Base-by-base conservation (phyloP, 108 stramenopile species). In the Nitzschia inconspicua region DNA sequence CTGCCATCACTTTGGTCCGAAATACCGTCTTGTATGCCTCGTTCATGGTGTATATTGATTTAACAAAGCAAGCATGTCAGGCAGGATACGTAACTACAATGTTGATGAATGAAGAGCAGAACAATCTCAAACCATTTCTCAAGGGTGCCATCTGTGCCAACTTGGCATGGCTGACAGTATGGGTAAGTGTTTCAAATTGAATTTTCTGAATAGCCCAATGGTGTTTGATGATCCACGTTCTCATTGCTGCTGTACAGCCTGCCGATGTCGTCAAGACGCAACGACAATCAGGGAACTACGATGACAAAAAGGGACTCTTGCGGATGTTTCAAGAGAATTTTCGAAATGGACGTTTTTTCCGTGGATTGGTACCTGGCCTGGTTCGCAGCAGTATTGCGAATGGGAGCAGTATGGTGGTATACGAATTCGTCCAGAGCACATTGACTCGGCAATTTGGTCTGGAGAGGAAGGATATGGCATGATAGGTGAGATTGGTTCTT, bases 101-200 rank as follows among this genome's bases (percentile, higher is more conserved):
- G 24, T 19, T 72, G 24, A 63, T 49, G 65, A 57, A 25, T 5
- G 44, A 54, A 48, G 47, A 53, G 34, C 7, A 47, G 20, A 52
- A 41, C 14, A 42, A 42, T 36, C 68, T 84, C 26, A 57, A 59
- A 2, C 82, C 91, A 3, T 89, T 89, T 40, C 44, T 76, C 24
- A 86, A 78, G 42, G 91, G 88, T 20, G 91, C 86, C 1, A 72
- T 90, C 16, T 93, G 91, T 57, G 74, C 82, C 7, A 89, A 86
- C 51, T 25, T 88, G 34, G 88, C 88, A 3, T 93, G 91, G 91
- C 26, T 89, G 11, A 89, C 86, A 1, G 44, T 87, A 7, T 93
- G 88, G 88, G 57, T 58, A 24, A 25, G 57, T 58, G 8, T 29
- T 24, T n/a, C n/a, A n/a, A n/a, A n/a, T n/a, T n/a, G n/a, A n/a